A percentile compares a stretch with the other conserved stretches of the same genome.
Evolutionary conservation across 164 flowering plant species (phyloP).

Genomic region (Umbellularia californica): DNA sequence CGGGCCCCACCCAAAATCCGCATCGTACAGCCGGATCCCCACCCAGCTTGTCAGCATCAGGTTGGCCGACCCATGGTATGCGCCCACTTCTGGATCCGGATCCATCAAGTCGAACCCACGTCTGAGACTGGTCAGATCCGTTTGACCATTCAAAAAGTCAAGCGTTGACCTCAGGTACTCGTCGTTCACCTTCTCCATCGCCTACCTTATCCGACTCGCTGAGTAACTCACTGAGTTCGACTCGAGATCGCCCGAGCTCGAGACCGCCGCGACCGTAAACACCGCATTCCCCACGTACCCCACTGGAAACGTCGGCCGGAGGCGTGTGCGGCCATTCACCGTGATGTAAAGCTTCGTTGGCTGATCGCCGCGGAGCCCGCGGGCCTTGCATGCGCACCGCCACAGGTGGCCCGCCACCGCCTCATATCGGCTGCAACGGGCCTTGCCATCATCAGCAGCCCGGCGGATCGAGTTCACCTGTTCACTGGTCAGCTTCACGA

Average conservation of each 20-base stretch:
- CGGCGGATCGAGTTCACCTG: constrained; percentile 35
- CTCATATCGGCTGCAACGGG: constrained; percentile 32
- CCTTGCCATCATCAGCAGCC: constrained; percentile 17
- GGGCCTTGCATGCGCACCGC: constrained; percentile 31
- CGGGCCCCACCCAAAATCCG: constrained; percentile 48
- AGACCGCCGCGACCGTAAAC: background rate
- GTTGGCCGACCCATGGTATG: constrained; percentile 33
- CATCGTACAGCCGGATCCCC: constrained; percentile 15
- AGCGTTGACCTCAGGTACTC: constrained; percentile 57
- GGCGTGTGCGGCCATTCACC: constrained; percentile 16
- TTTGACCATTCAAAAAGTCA: constrained; percentile 53
- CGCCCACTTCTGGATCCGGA: background rate
- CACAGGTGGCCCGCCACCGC: constrained; percentile 26
- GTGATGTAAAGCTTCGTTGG: constrained; percentile 6
- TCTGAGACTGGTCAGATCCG: constrained; percentile 43
- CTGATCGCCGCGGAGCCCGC: constrained; percentile 12
- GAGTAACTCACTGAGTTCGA: constrained; percentile 24
- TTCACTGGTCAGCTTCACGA: constrained; percentile 24
- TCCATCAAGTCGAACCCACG: constrained; percentile 43
- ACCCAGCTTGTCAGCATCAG: constrained; percentile 29
- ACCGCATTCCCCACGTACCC: constrained; percentile 24
- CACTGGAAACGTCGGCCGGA: constrained; percentile 17
- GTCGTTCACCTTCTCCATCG: constrained; percentile 39
- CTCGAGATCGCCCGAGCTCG: constrained; percentile 13
- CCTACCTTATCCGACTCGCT: constrained; percentile 38